Conservation (phyloP, 345 rosid species). For the Fremontodendron californicum region DNA sequence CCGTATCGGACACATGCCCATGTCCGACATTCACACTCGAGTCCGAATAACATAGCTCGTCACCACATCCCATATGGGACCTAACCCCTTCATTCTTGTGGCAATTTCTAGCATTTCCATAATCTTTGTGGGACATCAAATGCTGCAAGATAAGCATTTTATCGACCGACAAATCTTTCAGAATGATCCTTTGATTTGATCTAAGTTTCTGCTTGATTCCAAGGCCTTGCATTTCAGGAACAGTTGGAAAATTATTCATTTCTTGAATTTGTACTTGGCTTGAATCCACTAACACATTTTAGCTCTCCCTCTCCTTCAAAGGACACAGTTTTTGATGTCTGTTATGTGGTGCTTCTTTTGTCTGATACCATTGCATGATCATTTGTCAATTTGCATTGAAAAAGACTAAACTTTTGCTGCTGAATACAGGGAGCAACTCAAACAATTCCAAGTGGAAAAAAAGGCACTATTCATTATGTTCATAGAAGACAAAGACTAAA, state of each 20-base stretch:
- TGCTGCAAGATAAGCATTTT: neutral
- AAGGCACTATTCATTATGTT: neutral
- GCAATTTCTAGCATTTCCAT: conserved; percentile 3
- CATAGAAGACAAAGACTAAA: neutral
- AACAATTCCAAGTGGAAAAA: neutral
- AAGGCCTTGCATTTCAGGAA: conserved; percentile 8
- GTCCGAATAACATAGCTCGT: too few relatives aligned
- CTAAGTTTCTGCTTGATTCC: neutral
- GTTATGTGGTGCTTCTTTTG: neutral
- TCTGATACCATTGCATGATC: neutral
- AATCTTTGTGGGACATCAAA: conserved; percentile 6
- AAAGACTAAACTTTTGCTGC: neutral
- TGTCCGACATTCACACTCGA: too few relatives aligned
- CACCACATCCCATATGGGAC: conserved; percentile 5
- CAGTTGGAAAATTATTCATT: conserved; percentile 7
- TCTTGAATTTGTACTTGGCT: conserved; percentile 11
- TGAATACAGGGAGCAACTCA: neutral
- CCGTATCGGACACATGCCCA: too few relatives aligned
- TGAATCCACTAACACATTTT: neutral
- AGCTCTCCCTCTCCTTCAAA: neutral
- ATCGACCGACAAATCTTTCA: conserved; percentile 6
- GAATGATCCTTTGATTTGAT: conserved; percentile 1
- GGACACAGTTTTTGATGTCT: neutral
- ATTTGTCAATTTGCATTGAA: neutral
- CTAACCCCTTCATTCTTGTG: neutral